These are phyloP conservation scores for Plasmodium inui DNA, from an alignment of 169 alveolate species.

Conservation along the genomic window DNA sequence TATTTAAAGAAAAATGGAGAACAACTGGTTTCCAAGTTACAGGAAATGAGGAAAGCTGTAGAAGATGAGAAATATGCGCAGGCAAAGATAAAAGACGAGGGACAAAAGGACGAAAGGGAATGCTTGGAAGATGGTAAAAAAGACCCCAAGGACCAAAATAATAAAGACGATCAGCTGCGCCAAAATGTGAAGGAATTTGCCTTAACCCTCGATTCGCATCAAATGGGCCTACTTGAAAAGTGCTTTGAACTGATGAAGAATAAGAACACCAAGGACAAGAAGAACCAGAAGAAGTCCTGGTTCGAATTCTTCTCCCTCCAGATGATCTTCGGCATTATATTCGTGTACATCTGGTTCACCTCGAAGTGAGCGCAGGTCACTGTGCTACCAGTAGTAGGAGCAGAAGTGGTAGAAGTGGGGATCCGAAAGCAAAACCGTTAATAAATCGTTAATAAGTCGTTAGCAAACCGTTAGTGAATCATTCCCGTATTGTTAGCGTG, in stretches of 20 bases:
- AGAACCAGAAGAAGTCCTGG: conserved; percentile 66
- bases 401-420: not conserved
- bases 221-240: conserved; percentile 58
- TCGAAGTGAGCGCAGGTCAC: conserved; percentile 8
- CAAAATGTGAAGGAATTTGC: conserved; percentile 47
- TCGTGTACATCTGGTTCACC: conserved; percentile 71
- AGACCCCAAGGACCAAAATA: conserved; percentile 20
- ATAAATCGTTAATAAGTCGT: not conserved
- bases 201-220: conserved; percentile 70
- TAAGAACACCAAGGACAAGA: conserved; percentile 20
- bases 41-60: conserved; percentile 40
- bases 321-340: conserved; percentile 71
- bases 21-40: conserved; percentile 44
- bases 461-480: too few species aligned
- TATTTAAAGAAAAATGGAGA: conserved; percentile 68
- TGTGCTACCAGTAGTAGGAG: not conserved
- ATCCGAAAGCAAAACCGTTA: not conserved
- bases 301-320: conserved; percentile 65
- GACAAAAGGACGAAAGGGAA: not conserved
- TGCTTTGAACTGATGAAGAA: conserved; percentile 65
- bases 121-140: conserved; percentile 22
- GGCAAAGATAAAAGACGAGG: not conserved
- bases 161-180: not conserved
- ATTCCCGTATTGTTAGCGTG: not conserved
- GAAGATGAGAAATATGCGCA: not conserved